These are phyloP conservation scores for Dryas integrifolia DNA, from an alignment of 331 rosid genomes.

Conservation along the genomic window DNA sequence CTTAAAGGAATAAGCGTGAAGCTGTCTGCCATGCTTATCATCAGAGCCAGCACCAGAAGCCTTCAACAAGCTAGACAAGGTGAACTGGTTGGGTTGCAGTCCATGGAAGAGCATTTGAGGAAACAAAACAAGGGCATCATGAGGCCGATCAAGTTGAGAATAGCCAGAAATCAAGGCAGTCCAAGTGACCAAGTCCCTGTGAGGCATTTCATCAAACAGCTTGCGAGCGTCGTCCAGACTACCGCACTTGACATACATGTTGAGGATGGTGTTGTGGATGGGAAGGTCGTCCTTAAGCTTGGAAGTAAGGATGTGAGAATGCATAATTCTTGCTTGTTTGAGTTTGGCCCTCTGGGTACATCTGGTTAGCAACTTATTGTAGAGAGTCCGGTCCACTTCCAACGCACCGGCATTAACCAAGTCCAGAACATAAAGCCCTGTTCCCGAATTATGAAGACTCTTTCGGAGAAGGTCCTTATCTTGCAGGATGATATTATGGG, in stretches of 20 bases:
- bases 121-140: constrained; percentile 55
- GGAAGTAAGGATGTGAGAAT: constrained; percentile 52
- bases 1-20: constrained; percentile 67
- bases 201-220: constrained; percentile 60
- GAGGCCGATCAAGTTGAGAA: constrained; percentile 51
- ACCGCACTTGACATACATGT: constrained; percentile 59
- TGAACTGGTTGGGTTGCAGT: constrained; percentile 60
- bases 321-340: constrained; percentile 56
- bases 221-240: constrained; percentile 49
- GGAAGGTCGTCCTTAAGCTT: constrained; percentile 41
- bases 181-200: constrained; percentile 63
- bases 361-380: constrained; percentile 44
- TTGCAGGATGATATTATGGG: constrained; percentile 27
- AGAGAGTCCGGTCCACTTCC: constrained; percentile 47
- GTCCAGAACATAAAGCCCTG: constrained; percentile 62
- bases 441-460: constrained; percentile 32
- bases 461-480: constrained; percentile 55
- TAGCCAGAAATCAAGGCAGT: constrained; percentile 76
- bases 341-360: constrained; percentile 57
- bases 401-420: constrained; percentile 50
- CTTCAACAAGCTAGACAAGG: constrained; percentile 72
- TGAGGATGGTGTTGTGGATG: constrained; percentile 51
- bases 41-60: constrained; percentile 46
- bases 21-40: constrained; percentile 52
- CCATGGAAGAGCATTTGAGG: constrained; percentile 57